phyloP scores from a whole-genome alignment of 1,139 yeast species.

The Kodamaea alishanica region DNA sequence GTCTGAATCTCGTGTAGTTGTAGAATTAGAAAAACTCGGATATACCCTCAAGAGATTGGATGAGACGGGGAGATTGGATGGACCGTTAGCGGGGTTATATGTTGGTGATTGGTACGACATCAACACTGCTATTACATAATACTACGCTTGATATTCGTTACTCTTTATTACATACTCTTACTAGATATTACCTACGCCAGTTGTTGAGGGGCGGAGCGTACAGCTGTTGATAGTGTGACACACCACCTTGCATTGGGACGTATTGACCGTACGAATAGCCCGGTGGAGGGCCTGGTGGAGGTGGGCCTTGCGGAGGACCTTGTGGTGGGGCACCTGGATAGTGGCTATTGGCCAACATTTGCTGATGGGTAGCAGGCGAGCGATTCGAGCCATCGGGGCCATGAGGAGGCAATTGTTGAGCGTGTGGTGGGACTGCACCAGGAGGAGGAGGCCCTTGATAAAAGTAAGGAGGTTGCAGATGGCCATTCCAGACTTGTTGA shows the following conservation, averaged over 20 bases:
- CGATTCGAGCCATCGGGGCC: neutral
- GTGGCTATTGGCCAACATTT: too few species aligned
- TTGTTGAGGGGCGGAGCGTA: constrained; percentile 23
- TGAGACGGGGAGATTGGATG: too few species aligned
- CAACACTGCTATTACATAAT: neutral
- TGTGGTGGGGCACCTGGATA: constrained; percentile 3
- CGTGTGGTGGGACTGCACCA: constrained; percentile 16
- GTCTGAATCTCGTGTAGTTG: neutral
- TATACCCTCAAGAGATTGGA: too few species aligned
- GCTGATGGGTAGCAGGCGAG: too few species aligned
- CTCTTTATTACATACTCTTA: neutral
- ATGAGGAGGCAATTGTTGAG: constrained; percentile 7
- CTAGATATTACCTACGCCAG: constrained; percentile 26
- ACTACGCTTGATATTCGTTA: neutral
- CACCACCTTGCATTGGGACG: constrained; percentile 33
- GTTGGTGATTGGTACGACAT: neutral
- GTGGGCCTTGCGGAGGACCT: constrained; percentile 17
- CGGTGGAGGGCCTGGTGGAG: constrained; percentile 18
- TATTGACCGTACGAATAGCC: constrained; percentile 36
- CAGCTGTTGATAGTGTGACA: constrained; percentile 25
- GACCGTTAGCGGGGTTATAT: neutral
- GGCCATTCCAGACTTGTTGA: constrained; percentile 25
- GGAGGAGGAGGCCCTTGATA: constrained; percentile 17
- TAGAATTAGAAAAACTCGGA: too few species aligned
- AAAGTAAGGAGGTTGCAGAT: constrained; percentile 22